Base-by-base conservation (phyloP, 1,284 basidiomycete species). In the Tilletia horrida region DNA sequence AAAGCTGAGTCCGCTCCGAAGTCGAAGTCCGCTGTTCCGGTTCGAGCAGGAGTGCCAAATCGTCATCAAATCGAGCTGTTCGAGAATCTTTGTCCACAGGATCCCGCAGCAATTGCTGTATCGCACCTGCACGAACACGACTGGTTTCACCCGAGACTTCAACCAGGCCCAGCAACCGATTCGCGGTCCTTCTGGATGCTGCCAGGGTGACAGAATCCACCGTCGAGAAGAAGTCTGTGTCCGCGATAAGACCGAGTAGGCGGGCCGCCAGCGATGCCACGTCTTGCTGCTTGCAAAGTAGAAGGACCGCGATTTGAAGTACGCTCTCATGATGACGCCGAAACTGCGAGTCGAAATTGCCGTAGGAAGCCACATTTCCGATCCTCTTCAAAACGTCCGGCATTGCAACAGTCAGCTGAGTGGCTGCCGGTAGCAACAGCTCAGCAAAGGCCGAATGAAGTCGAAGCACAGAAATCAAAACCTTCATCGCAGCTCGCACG, bases 361-460 rank as follows among this genome's bases (percentile, higher is more conserved):
- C 95, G 86, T 55, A 87, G 87, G 83, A 88, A 29, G 69, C 71
- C 35, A 68, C 59, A 48, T 74, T 72, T 48, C 73, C 75, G 47
- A 77, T 69, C 11, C 69, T 67, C 6, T 71, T 69, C 57, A 62
- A 27, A 27, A 25, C 29, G 18, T 66, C 48, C 18, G 29, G 64
- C 4, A 16, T n/a, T 16, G 29, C 18, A 1, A 35, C 62, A 14
- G 48, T 21, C 8, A 48, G 27, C 31, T 59, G 27, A 7, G 25
- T 42, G 6, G 95, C 86, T 3, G 90, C 83, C 2, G 93, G 91
- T 13, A 96, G 84, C 57, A 97, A 87, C 18, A 94, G 88, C 69
- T 97, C 92, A 57, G 93, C 85, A 84, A 95, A 97, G 64, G 92
- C 86, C 64, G 91, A 88, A 81, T 97, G 93, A 40, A 93, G 86